These are phyloP conservation scores for Zangia roseola DNA, from an alignment of 768 basidiomycete species.

Conservation along the genomic window DNA sequence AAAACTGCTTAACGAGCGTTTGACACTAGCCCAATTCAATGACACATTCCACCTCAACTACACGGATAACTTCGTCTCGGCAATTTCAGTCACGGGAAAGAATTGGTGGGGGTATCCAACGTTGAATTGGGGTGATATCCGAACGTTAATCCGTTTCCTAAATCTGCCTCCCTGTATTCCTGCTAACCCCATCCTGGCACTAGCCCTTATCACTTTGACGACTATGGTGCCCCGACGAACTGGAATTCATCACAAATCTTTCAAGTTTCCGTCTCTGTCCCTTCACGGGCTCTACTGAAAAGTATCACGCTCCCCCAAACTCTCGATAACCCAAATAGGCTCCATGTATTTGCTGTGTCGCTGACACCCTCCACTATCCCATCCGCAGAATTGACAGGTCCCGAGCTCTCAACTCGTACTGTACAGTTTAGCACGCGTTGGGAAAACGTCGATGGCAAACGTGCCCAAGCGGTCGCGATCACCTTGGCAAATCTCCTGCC, in stretches of 20 bases:
- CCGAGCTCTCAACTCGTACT: constrained; percentile 40
- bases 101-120: constrained; percentile 45
- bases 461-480: constrained; percentile 49
- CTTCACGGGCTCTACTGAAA: constrained; percentile 38
- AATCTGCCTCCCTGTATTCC: not conserved
- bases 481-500: constrained; percentile 52
- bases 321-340: constrained; percentile 28
- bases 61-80: constrained; percentile 34
- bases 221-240: constrained; percentile 34
- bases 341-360: constrained; percentile 48
- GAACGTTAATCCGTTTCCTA: constrained; percentile 32
- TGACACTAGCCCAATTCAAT: constrained; percentile 29
- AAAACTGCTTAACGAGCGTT: not conserved
- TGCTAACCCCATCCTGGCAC: not conserved
- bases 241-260: constrained; percentile 45
- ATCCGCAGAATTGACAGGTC: constrained; percentile 18
- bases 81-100: constrained; percentile 39
- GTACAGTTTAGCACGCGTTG: constrained; percentile 48
- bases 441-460: constrained; percentile 37
- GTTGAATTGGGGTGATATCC: constrained; percentile 43
- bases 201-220: constrained; percentile 48
- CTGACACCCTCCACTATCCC: constrained; percentile 35
- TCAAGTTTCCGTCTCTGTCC: constrained; percentile 44
- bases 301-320: constrained; percentile 45
- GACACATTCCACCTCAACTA: constrained; percentile 38